Conservation (phyloP, 73 alveolate genomes). For the Durusdinium trenchii region DNA sequence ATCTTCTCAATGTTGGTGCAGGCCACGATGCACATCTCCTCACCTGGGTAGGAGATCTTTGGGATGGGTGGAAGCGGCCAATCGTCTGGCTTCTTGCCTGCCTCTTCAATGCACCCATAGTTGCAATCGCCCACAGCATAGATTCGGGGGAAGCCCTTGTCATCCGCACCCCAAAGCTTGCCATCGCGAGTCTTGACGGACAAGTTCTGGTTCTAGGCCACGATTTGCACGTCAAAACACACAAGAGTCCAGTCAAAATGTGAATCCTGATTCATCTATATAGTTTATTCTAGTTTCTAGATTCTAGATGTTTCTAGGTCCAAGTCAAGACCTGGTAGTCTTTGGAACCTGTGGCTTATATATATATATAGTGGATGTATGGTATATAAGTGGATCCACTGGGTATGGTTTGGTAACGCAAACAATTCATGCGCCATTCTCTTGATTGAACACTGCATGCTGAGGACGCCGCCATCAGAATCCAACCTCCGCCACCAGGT, state of each 20-base stretch:
- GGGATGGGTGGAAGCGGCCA: slow-evolving; percentile 95
- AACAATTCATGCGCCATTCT: too few relatives aligned
- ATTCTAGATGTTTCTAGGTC: too few relatives aligned
- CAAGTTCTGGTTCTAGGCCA: slow-evolving; percentile 75
- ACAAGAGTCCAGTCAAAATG: too few relatives aligned
- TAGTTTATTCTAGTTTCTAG: too few relatives aligned
- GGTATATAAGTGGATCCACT: too few relatives aligned
- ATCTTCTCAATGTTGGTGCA: slow-evolving; percentile 91
- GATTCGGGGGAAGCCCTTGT: slow-evolving; percentile 86
- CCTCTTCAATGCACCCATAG: slow-evolving; percentile 94
- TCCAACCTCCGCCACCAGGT: slow-evolving; percentile 96
- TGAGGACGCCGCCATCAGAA: slow-evolving; percentile 70
- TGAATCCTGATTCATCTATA: too few relatives aligned
- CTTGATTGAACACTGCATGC: too few relatives aligned
- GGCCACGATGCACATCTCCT: slow-evolving; percentile 93
- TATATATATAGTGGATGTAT: too few relatives aligned
- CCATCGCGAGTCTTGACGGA: slow-evolving; percentile 94
- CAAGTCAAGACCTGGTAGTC: too few relatives aligned
- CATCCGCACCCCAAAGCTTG: slow-evolving; percentile 93
- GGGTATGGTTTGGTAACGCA: too few relatives aligned
- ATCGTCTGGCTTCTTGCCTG: slow-evolving; percentile 91
- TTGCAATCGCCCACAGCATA: slow-evolving; percentile 95
- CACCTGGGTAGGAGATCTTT: slow-evolving; percentile 94
- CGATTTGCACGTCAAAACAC: too few relatives aligned
- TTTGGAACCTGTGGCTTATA: too few relatives aligned